Base-by-base conservation (phyloP, 2,329 filamentous ascomycete species). In the Periconia macrospinosa region DNA sequence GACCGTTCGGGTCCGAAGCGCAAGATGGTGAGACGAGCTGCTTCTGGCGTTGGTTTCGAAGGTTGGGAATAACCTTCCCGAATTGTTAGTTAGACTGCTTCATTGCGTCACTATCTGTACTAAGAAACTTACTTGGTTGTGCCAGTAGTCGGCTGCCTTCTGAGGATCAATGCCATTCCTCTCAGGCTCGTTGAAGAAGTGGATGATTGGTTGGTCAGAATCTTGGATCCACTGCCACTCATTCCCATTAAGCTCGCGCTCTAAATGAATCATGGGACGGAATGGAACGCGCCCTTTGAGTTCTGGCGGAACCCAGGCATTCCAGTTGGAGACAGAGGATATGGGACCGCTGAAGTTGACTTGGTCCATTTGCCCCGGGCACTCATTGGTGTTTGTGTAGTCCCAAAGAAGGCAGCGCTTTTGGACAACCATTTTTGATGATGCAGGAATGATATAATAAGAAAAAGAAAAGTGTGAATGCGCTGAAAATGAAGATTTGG, bases 181-280 rank as follows among this genome's bases (percentile, higher is more conserved):
- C 54, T 80, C 76, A 7, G 78, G 78, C 62, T 79, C 77, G 58
- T 79, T 79, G 71, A 78, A 75, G 57, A 74, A 79, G 55, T 78
- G 75, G 11, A 79, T 68, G 30, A 78, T 68, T n/a, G 60, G 55
- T 42, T 68, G 58, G 13, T 70, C 61, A 33, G 65, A 63, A 52
- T 60, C 65, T 23, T 60, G 50, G 54, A 71, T 60, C 37, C 58
- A 65, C 14, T 61, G 54, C 75, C 76, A 79, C 41, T 78, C 75
- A 30, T 74, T 66, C 45, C 74, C 69, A 33, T 61, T 60, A 19
- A 75, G 68, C 53, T 73, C 70, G 18, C 67, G 69, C 20, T 70
- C 62, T 30, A 71, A 69, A 48, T 75, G 77, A 30, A 79, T 70
- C 70, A 76, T 79, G 19, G 78, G 77, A 8, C 72, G 69, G 63